Conservation (phyloP, 2,329 filamentous ascomycete genomes). For the Fusarium denticulatum region DNA sequence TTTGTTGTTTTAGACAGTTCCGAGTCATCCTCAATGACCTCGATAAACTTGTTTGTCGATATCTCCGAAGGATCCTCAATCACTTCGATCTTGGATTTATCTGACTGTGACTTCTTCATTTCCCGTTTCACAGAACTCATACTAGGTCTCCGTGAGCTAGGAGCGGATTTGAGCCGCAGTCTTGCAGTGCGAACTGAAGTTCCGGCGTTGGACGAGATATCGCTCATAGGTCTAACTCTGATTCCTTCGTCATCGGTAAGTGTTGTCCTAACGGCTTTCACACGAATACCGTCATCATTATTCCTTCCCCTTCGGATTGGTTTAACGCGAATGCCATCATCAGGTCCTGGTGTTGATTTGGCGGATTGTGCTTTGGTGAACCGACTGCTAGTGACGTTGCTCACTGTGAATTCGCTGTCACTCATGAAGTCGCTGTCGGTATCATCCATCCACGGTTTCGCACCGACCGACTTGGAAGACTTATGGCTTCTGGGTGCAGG, state of each 20-base stretch:
- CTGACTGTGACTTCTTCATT: slow-evolving; percentile 34
- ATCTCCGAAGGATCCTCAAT: slow-evolving; percentile 23
- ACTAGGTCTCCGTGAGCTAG: slow-evolving; percentile 39
- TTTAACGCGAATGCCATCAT: slow-evolving; percentile 58
- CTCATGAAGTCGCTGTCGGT: slow-evolving; percentile 43
- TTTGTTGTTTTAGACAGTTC: slow-evolving; percentile 35
- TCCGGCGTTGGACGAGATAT: slow-evolving; percentile 41
- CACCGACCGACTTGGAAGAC: slow-evolving; percentile 49
- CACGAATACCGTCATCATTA: slow-evolving; percentile 49
- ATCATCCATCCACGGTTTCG: slow-evolving; percentile 41
- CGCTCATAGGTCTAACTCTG: slow-evolving; percentile 45
- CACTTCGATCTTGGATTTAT: slow-evolving; percentile 21
- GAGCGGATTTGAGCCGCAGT: slow-evolving; percentile 43
- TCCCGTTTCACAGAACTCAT: slow-evolving; percentile 45
- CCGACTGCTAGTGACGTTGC: slow-evolving; percentile 37
- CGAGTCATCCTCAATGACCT: slow-evolving; percentile 28
- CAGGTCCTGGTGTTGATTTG: slow-evolving; percentile 41
- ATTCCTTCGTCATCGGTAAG: slow-evolving; percentile 47
- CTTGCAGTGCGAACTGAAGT: slow-evolving; percentile 41
- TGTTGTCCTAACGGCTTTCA: slow-evolving; percentile 39
- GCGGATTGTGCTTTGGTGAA: slow-evolving; percentile 34
- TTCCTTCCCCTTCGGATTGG: slow-evolving; percentile 49
- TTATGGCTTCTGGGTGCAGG: slow-evolving; percentile 50
- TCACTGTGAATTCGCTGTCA: slow-evolving; percentile 46
- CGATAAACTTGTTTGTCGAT: slow-evolving; percentile 19